These are phyloP conservation scores for Nemania sp. DNA, from an alignment of 2,329 filamentous ascomycete genomes.

Conservation along the genomic window DNA sequence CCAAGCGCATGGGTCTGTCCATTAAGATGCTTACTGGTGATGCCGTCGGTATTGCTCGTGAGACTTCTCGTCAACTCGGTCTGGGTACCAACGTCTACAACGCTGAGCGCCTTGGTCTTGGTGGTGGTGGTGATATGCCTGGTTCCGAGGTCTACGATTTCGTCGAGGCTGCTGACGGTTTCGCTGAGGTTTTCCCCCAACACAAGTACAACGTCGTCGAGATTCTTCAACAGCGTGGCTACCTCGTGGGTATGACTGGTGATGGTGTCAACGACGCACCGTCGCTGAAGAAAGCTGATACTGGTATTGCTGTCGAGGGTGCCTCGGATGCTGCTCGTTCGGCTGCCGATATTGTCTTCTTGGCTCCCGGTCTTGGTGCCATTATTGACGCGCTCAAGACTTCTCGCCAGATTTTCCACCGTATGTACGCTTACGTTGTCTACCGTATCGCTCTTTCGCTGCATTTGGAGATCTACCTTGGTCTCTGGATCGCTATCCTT, in stretches of 20 bases:
- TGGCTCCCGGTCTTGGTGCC: constrained; percentile 85
- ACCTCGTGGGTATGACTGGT: constrained; percentile 94
- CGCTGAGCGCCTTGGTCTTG: constrained; percentile 86
- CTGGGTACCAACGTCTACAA: constrained; percentile 94
- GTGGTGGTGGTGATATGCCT: constrained; percentile 88
- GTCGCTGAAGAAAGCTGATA: constrained; percentile 93
- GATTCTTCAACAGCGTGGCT: constrained; percentile 89
- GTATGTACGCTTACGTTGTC: constrained; percentile 95
- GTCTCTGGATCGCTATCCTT: constrained; percentile 87
- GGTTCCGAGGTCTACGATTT: constrained; percentile 94
- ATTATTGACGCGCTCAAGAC: constrained; percentile 94
- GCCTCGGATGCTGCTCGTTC: constrained; percentile 88
- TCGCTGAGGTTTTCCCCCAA: constrained; percentile 92
- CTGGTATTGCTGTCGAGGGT: constrained; percentile 92
- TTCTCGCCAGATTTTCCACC: constrained; percentile 92
- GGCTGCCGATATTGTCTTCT: constrained; percentile 91
- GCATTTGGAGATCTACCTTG: constrained; percentile 88
- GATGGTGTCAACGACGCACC: constrained; percentile 94
- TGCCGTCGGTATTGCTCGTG: constrained; percentile 88
- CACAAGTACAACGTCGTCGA: constrained; percentile 96
- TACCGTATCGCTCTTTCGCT: constrained; percentile 93
- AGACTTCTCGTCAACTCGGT: constrained; percentile 88
- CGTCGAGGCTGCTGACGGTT: constrained; percentile 92
- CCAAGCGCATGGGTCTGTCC: constrained; percentile 82
- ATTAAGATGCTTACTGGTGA: constrained; percentile 98